Evolutionary conservation across 2,329 filamentous ascomycete genomes (phyloP).

Genomic region (Penicillium sp.): DNA sequence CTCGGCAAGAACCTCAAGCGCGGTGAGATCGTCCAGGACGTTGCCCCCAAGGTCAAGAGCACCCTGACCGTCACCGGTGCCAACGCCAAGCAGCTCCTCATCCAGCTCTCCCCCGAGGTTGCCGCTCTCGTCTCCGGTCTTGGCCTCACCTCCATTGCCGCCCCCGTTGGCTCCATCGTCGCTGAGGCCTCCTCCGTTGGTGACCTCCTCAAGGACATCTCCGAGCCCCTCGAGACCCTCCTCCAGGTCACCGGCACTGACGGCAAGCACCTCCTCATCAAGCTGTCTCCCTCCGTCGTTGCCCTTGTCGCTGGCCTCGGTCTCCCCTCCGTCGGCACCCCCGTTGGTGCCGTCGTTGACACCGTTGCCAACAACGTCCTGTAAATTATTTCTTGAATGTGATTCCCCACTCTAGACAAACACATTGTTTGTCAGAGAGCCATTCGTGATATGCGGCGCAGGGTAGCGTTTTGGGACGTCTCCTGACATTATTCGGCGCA

Average conservation of each 20-base stretch:
- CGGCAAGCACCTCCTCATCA: slow-evolving; percentile 32
- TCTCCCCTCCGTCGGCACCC: slow-evolving; percentile 28
- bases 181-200: slow-evolving; percentile 29
- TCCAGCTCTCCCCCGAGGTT: slow-evolving; percentile 26
- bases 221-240: slow-evolving; percentile 25
- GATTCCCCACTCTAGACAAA: neutral
- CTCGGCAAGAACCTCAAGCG: slow-evolving; percentile 34
- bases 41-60: slow-evolving; percentile 9
- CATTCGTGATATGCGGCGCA: slow-evolving; percentile 22
- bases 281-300: slow-evolving; percentile 34
- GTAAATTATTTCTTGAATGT: slow-evolving; percentile 16
- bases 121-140: slow-evolving; percentile 31
- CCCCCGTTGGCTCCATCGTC: slow-evolving; percentile 30
- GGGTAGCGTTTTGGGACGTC: slow-evolving; percentile 21
- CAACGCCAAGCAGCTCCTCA: slow-evolving; percentile 13
- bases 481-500: slow-evolving; percentile 18
- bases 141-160: slow-evolving; percentile 28
- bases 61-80: slow-evolving; percentile 11
- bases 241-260: slow-evolving; percentile 34
- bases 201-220: slow-evolving; percentile 29
- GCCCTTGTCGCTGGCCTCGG: slow-evolving; percentile 31
- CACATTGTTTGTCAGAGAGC: slow-evolving; percentile 8
- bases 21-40: slow-evolving; percentile 15
- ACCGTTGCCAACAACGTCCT: slow-evolving; percentile 28
- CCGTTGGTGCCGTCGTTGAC: slow-evolving; percentile 30